Evolutionary conservation across 2,329 filamentous ascomycete genomes (phyloP), one percentile per base, ranked within the genome.

Genomic region (Sarocladium kiliense): DNA sequence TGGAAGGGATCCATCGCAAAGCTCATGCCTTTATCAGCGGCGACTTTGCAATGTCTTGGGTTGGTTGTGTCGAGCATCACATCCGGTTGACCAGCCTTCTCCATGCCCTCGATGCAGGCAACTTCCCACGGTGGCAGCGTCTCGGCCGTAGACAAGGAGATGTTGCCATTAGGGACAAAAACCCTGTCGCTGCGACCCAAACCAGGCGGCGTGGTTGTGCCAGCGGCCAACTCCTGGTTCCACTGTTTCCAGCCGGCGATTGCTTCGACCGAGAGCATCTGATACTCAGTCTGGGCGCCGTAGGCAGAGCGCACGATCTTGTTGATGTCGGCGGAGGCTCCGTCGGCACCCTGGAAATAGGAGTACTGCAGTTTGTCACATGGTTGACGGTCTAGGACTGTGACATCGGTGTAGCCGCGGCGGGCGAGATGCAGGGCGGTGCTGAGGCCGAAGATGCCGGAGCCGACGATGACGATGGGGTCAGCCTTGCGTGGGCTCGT

Each of bases 321-420:
- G 58, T 72, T 72, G 44, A 69, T 62, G 55, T 73, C 70, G 54
- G 74, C 73, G 3, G 73, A 76, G 0, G 76, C 74, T 2, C 67
- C 69, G 60, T 77, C 74, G 50, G 71, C 70, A 21, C 76, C 76
- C 1, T 64, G 57, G 1, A 65, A 58, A 54, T 73, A 74, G 6
- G 71, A 70, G 53, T 79, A 79, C 0, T 61, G 62, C 0, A 66
- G 65, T 32, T 71, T 55, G 12, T 74, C 67, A 32, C 77, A 61
- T 67, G 18, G 71, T 59, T 79, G 74, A 58, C 70, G 70, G 60
- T 81, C 78, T 32, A 81, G 68, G 11, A 81, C 69, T 9, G 70
- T 78, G 25, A 80, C 67, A 57, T 75, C 68, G 5, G 19, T 66
- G 61, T 79, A 81, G 3, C 77, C 78, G 11, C 72, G 62, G 14